These are phyloP conservation scores for Xanthoconium stramineum DNA, from an alignment of 768 basidiomycete genomes.

Conservation along the genomic window DNA sequence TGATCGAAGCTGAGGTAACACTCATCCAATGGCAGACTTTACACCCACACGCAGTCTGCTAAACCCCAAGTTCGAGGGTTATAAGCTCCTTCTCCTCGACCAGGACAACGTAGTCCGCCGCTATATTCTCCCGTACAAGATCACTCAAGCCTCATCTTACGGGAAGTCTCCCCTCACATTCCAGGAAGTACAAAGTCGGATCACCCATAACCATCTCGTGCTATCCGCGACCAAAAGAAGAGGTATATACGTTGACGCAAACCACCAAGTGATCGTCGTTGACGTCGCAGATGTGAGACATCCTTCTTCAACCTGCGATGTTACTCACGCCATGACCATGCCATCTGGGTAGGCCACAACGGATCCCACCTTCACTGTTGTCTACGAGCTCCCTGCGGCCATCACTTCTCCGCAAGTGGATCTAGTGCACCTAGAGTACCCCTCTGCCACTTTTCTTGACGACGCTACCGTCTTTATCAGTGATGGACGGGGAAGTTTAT, in stretches of 20 bases:
- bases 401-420: slow-evolving; percentile 41
- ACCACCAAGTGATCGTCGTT: slow-evolving; percentile 58
- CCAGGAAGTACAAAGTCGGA: slow-evolving; percentile 79
- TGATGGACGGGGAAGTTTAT: slow-evolving; percentile 70
- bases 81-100: slow-evolving; percentile 62
- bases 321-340: slow-evolving; percentile 9
- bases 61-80: slow-evolving; percentile 85
- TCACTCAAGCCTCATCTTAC: slow-evolving; percentile 53
- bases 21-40: slow-evolving; percentile 36
- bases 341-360: slow-evolving; percentile 46
- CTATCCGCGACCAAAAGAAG: slow-evolving; percentile 42
- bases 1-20: no score
- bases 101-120: slow-evolving; percentile 56
- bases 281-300: slow-evolving; percentile 54
- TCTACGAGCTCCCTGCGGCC: slow-evolving; percentile 60
- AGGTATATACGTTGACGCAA: slow-evolving; percentile 67
- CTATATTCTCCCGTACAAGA: slow-evolving; percentile 44
- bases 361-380: slow-evolving; percentile 48
- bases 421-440: slow-evolving; percentile 63
- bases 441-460: slow-evolving; percentile 60
- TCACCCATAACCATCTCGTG: slow-evolving; percentile 78
- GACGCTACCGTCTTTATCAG: slow-evolving; percentile 50
- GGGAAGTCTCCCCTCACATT: slow-evolving; percentile 64
- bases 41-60: slow-evolving; percentile 51
- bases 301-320: neutral